These are phyloP conservation scores for Fraxinus quadrangulata DNA, from an alignment of 257 asterid species.

Conservation along the genomic window DNA sequence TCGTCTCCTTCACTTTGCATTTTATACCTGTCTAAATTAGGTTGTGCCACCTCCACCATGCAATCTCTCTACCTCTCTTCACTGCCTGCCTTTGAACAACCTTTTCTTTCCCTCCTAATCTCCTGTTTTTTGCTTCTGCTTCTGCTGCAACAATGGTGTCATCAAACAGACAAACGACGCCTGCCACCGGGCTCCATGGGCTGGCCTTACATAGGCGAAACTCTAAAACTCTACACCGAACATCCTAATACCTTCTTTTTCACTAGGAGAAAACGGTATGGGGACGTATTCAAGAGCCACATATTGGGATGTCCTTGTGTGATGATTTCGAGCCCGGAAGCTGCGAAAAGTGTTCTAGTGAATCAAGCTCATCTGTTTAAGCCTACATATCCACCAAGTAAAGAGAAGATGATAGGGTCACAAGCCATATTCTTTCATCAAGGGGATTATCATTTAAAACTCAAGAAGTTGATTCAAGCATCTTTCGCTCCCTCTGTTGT, in stretches of 20 bases:
- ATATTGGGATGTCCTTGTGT: slow-evolving; percentile 77
- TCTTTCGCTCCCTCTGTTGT: slow-evolving; percentile 52
- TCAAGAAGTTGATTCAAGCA: slow-evolving; percentile 55
- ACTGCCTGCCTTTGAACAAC: neutral
- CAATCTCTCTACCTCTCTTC: slow-evolving; percentile 20
- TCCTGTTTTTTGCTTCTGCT: neutral
- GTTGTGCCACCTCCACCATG: slow-evolving; percentile 42
- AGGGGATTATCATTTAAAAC: slow-evolving; percentile 54
- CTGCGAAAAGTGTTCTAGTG: slow-evolving; percentile 55
- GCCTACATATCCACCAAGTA: slow-evolving; percentile 74
- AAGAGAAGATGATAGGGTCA: slow-evolving; percentile 65
- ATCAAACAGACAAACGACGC: neutral
- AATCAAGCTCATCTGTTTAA: slow-evolving; percentile 63
- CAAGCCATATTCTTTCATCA: slow-evolving; percentile 70
- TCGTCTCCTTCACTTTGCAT: neutral
- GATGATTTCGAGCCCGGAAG: slow-evolving; percentile 73
- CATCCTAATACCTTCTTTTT: slow-evolving; percentile 67
- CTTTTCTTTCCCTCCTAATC: neutral
- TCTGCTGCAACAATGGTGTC: slow-evolving; percentile 20
- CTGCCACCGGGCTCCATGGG: slow-evolving; percentile 85
- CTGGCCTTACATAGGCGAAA: slow-evolving; percentile 76
- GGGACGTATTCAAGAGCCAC: slow-evolving; percentile 67
- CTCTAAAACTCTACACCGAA: slow-evolving; percentile 61
- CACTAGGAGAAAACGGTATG: slow-evolving; percentile 55
- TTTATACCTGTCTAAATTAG: slow-evolving; percentile 14